These are phyloP conservation scores for Chaetomiaceae sp. DNA, from an alignment of 2,329 filamentous ascomycete species.

Conservation along the genomic window DNA sequence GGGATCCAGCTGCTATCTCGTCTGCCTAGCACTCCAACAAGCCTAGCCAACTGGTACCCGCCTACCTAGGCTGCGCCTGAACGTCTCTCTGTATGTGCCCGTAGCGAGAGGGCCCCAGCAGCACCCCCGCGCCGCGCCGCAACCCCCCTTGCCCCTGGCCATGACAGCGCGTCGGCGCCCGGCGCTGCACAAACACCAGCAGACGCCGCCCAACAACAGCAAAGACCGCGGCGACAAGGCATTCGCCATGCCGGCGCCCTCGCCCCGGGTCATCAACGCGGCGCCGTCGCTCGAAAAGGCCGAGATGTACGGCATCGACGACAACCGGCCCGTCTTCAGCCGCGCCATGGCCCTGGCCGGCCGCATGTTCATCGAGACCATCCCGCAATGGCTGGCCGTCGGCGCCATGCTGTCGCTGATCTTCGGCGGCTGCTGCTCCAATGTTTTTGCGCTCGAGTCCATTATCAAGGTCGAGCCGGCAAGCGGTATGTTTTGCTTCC, in stretches of 20 bases:
- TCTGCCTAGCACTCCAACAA: too few relatives aligned
- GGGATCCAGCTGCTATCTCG: background rate
- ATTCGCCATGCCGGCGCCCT: slow-evolving; percentile 19
- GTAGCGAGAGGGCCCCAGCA: slow-evolving; percentile 5
- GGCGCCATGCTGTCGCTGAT: slow-evolving; percentile 73
- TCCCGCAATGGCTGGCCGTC: slow-evolving; percentile 58
- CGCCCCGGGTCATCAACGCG: slow-evolving; percentile 48
- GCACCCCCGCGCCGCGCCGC: slow-evolving; percentile 16
- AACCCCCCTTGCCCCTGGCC: too few relatives aligned
- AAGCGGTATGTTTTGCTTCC: slow-evolving; percentile 53
- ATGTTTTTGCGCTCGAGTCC: slow-evolving; percentile 94
- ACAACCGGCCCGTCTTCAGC: slow-evolving; percentile 44
- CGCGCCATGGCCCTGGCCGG: slow-evolving; percentile 46
- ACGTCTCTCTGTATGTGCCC: slow-evolving; percentile 18
- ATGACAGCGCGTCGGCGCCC: slow-evolving; percentile 27
- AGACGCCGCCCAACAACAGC: slow-evolving; percentile 21
- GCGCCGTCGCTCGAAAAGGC: slow-evolving; percentile 49
- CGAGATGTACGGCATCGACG: slow-evolving; percentile 49
- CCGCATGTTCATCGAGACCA: slow-evolving; percentile 50
- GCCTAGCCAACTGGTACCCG: too few relatives aligned
- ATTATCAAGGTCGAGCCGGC: slow-evolving; percentile 89
- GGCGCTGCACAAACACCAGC: slow-evolving; percentile 26
- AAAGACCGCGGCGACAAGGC: slow-evolving; percentile 24
- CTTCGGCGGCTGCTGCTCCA: slow-evolving; percentile 63
- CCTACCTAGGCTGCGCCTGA: too few relatives aligned